Evolutionary conservation across 108 stramenopile genomes (phyloP).

Genomic region (Conticribra guillardii): DNA sequence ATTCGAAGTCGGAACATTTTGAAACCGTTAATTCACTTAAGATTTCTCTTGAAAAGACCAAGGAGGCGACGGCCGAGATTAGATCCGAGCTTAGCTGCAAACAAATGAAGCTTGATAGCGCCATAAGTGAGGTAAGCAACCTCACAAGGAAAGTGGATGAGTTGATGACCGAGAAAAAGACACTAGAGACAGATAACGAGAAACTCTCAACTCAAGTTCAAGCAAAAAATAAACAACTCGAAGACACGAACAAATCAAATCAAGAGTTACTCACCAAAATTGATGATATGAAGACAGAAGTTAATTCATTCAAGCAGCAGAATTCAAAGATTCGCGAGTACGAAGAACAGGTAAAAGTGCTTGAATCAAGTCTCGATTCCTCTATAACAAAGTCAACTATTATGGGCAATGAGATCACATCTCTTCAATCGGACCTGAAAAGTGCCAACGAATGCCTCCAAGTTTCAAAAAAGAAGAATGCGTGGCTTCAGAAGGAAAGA

Average conservation of each 20-base stretch:
- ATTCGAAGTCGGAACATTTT: conserved; percentile 5
- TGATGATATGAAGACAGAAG: conserved; percentile 13
- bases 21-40: conserved; percentile 10
- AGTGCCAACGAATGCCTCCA: conserved; percentile 4
- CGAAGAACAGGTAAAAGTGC: conserved; percentile 12
- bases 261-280: conserved; percentile 4
- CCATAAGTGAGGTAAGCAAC: conserved; percentile 2
- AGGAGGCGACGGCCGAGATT: conserved; percentile 8
- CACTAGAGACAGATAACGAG: conserved; percentile 1
- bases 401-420: conserved; percentile 14
- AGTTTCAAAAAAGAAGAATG: conserved; percentile 2
- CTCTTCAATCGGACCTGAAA: conserved; percentile 18
- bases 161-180: conserved; percentile 6
- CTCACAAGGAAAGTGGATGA: conserved; percentile 8
- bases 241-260: not conserved
- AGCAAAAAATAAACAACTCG: conserved; percentile 1
- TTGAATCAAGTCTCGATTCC: conserved; percentile 11
- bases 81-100: conserved; percentile 9
- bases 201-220: not conserved
- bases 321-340: conserved; percentile 2
- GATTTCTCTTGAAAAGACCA: conserved; percentile 12
- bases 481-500: conserved; percentile 3
- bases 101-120: not conserved
- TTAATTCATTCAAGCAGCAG: conserved; percentile 11
- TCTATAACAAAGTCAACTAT: conserved; percentile 3